Evolutionary conservation across 1,284 basidiomycete genomes (phyloP), one percentile per base, ranked within the genome.

Genomic region (Chalciporus sp.): DNA sequence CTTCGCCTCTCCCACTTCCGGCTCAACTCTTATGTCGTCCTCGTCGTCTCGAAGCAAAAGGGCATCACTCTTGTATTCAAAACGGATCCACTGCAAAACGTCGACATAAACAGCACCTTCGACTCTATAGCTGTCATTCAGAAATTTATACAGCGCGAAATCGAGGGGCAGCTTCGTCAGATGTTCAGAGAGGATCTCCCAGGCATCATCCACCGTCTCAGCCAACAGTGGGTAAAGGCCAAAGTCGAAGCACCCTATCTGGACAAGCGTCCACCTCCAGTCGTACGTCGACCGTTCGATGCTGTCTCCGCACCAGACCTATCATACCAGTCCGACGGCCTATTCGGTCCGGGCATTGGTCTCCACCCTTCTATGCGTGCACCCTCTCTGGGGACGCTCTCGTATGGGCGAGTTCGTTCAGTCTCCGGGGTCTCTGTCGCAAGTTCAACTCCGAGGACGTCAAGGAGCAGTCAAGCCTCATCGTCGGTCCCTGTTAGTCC

Each of bases 41-140:
- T 99, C 45, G 95, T 99, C 64, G 93, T 99, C 51, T 98, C 95
- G 26, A 93, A 93, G 61, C 90, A 91, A 69, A 98, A 98, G 68
- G 97, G 97, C 47, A 98, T 99, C 70, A 99, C 97, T 0, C 85
- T 99, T 44, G 97, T 99, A 23, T 99, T 99, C 86, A 99, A 99
- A 76, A 99, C 98, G 52, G 97, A 99, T 73, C 97, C 97, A 0
- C 82, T 99, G 19, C 95, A 99, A 73, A 94, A 95, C 64, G 94
- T 99, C 51, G 92, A 98, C 67, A 98, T 99, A 65, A 94, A 90
- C 70, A 94, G 90, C 67, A 98, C 96, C 0, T 99, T 99, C 67
- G 97, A 99, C 74, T 95, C 92, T 16, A 96, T 99, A 58, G 94
- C 93, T 47, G 95, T 98, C 58, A 98, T 99, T 52, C 93, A 98